Base-by-base conservation (phyloP, 2,329 filamentous ascomycete species). In the Plenodomus tracheiphilus region DNA sequence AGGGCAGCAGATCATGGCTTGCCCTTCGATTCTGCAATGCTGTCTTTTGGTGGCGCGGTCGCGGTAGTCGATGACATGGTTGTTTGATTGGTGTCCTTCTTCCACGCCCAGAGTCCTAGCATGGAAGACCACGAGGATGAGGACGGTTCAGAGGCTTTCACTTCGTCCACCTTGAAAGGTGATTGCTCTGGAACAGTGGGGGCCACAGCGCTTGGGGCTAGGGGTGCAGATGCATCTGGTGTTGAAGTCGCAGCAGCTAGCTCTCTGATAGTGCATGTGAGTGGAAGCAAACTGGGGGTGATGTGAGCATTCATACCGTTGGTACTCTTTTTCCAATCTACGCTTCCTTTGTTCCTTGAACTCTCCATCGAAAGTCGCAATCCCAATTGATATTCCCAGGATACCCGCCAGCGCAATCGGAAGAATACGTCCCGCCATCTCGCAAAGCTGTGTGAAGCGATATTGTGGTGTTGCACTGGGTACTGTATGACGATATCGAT, bases 51-150 rank as follows among this genome's bases (percentile, higher is more conserved):
- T 11, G 28, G 28, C 18, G 35, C 10, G 9, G 7, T 4, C 41
- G 73, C 80, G n/a, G 74, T 79, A 65, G 84, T 80, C 39, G 74
- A 60, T 43, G 87, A 71, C 4, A n/a, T 88, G 82, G 20, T 75
- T 70, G 45, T 84, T 75, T 52, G 74, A 22, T 56, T 49, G 4
- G 54, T 34, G 18, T 53, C 42, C 44, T 61, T 62, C 11, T 59
- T 63, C 67, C 68, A 70, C 20, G 67, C 68, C 68, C 68, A 69
- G 10, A 69, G 51, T 1, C 68, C 65, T 10, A 70, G 42, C 36
- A 61, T 43, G 37, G 65, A 68, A 17, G 64, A 64, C 62, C 60
- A 64, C 3, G 60, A 61, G 8, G 35, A 37, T 20, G 35, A 34
- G 36, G 51, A 45, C 38, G 48, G 19, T 15, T 47, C 39, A 35